phyloP scores from a whole-genome alignment of 805 yeast species.

The Ogataea saltuana region DNA sequence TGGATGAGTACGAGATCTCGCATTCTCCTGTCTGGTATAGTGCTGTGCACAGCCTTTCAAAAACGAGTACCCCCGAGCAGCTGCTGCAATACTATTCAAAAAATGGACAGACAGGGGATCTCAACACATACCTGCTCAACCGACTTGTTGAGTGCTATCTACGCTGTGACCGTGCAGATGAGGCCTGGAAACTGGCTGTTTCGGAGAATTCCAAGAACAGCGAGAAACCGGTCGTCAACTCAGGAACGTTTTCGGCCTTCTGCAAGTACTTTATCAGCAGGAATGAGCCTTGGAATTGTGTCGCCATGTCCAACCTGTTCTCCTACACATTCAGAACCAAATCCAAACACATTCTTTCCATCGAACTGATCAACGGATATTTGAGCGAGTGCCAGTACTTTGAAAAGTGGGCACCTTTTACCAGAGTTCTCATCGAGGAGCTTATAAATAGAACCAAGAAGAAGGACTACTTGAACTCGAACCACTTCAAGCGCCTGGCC shows the following conservation, averaged over 20 bases:
- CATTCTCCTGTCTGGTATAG: slow-evolving; percentile 26
- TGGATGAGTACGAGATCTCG: slow-evolving; percentile 26
- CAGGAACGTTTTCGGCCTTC: slow-evolving; percentile 25
- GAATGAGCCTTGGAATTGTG: slow-evolving; percentile 25
- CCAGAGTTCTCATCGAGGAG: slow-evolving; percentile 18
- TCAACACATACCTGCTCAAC: slow-evolving; percentile 24
- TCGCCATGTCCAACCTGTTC: slow-evolving; percentile 30
- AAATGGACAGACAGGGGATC: slow-evolving; percentile 14
- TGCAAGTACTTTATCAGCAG: slow-evolving; percentile 22
- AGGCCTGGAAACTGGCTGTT: slow-evolving; percentile 23
- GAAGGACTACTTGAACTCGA: slow-evolving; percentile 11
- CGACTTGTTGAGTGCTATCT: slow-evolving; percentile 24
- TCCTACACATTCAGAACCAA: slow-evolving; percentile 14
- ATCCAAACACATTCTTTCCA: slow-evolving; percentile 17
- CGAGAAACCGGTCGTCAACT: slow-evolving; percentile 11
- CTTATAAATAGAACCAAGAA: slow-evolving; percentile 9
- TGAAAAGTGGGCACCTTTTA: slow-evolving; percentile 28
- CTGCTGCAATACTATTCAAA: slow-evolving; percentile 17
- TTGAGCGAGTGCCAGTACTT: slow-evolving; percentile 25
- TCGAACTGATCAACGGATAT: slow-evolving; percentile 22
- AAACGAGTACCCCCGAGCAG: slow-evolving; percentile 17
- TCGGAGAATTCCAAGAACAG: slow-evolving; percentile 1
- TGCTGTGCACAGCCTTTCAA: slow-evolving; percentile 20
- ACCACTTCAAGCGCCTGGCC: slow-evolving; percentile 19
- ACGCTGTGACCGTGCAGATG: slow-evolving; percentile 12